phyloP scores from a whole-genome alignment of 768 basidiomycete species.

The Boletus vermiculosoides region DNA sequence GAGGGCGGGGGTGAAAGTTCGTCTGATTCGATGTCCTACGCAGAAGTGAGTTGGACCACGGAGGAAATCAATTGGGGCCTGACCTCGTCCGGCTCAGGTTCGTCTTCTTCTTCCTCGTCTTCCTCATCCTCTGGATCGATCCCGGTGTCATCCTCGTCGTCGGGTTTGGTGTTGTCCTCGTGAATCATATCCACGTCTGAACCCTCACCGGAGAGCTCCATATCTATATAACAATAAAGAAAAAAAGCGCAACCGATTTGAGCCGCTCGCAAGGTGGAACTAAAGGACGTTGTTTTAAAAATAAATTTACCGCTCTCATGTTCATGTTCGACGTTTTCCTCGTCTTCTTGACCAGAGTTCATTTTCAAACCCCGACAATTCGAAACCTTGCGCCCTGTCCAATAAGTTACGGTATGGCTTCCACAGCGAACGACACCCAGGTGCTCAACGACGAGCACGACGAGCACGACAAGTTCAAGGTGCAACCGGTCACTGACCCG shows the following conservation, averaged over 20 bases:
- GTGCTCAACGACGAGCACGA: neutral
- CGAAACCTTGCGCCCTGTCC: neutral
- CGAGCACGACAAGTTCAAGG: neutral
- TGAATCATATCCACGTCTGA: slow-evolving; percentile 39
- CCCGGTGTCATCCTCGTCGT: slow-evolving; percentile 39
- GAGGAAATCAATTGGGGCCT: neutral
- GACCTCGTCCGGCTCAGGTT: slow-evolving; percentile 17
- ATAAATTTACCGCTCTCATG: slow-evolving; percentile 1
- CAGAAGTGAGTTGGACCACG: neutral
- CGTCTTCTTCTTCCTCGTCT: slow-evolving; percentile 30
- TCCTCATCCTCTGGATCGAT: slow-evolving; percentile 34
- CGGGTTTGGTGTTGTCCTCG: slow-evolving; percentile 30
- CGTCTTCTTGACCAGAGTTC: neutral
- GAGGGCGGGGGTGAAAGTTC: slow-evolving; percentile 35
- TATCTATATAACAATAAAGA: slow-evolving; percentile 17
- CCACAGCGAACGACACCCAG: neutral
- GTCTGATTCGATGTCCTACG: slow-evolving; percentile 37
- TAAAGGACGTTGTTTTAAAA: neutral
- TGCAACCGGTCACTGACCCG: neutral
- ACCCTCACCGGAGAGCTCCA: slow-evolving; percentile 25
- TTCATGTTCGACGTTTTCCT: neutral
- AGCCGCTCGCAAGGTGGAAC: neutral
- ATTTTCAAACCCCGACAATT: slow-evolving; percentile 26
- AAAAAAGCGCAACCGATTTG: neutral
- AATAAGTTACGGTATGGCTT: too few relatives aligned